Percentiles rank a stretch among this genome's conserved stretches.
Evolutionary conservation across 2,329 filamentous ascomycete genomes (phyloP).

Genomic region (Ceratocystis ficicola): DNA sequence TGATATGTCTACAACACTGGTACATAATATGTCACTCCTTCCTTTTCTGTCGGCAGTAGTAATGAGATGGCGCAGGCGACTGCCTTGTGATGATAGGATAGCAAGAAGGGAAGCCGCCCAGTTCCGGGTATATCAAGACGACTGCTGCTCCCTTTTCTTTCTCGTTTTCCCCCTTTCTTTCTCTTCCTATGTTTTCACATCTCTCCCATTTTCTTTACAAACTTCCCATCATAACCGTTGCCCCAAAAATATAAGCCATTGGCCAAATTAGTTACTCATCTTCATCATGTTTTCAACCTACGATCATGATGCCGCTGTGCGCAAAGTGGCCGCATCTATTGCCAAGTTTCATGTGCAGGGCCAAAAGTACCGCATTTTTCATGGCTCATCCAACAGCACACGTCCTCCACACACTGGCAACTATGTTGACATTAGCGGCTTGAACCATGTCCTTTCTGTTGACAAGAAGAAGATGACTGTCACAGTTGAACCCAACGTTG

Average conservation of each 20-base stretch:
- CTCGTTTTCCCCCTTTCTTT: conserved; percentile 21
- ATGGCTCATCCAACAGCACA: conserved; percentile 67
- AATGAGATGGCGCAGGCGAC: background rate
- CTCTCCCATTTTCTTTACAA: background rate
- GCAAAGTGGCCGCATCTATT: conserved; percentile 34
- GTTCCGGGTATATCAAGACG: background rate
- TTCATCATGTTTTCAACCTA: conserved; percentile 24
- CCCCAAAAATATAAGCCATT: too few relatives aligned
- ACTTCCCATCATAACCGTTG: too few relatives aligned
- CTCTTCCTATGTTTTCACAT: background rate
- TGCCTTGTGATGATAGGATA: background rate
- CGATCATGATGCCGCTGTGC: conserved; percentile 36
- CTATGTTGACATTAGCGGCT: conserved; percentile 53
- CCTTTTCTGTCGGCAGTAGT: background rate
- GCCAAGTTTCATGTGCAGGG: conserved; percentile 34
- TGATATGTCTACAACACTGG: too few relatives aligned
- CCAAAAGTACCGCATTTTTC: conserved; percentile 58
- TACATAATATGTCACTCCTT: background rate
- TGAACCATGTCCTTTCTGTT: conserved; percentile 51
- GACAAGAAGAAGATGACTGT: conserved; percentile 43
- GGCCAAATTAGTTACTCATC: too few relatives aligned
- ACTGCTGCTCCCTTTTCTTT: conserved; percentile 23
- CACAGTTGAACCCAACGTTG: conserved; percentile 57
- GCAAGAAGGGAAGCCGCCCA: background rate
- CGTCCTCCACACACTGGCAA: conserved; percentile 41